phyloP scores from a whole-genome alignment of 768 basidiomycete genomes.

The Leccinellum luteum region DNA sequence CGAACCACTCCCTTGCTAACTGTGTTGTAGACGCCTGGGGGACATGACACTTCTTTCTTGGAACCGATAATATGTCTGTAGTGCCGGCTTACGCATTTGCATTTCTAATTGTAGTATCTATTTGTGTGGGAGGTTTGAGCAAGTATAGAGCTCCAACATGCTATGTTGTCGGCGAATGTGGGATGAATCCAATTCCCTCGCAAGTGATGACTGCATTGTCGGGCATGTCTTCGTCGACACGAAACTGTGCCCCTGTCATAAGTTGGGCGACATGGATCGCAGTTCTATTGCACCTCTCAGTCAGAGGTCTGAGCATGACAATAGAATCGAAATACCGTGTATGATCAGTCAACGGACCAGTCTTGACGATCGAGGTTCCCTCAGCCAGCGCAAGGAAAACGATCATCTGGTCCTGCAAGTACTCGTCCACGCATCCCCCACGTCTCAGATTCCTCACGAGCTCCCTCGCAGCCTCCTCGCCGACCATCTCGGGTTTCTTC shows the following conservation, averaged over 20 bases:
- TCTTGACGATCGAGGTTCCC: slow-evolving; percentile 56
- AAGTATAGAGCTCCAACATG: background rate
- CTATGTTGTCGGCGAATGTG: slow-evolving; percentile 6
- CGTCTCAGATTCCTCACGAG: slow-evolving; percentile 54
- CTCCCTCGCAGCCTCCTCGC: slow-evolving; percentile 59
- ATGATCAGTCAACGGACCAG: slow-evolving; percentile 61
- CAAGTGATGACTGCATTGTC: slow-evolving; percentile 52
- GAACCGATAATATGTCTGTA: slow-evolving; percentile 49
- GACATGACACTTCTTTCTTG: slow-evolving; percentile 87
- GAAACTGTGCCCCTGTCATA: slow-evolving; percentile 66
- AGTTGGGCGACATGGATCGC: slow-evolving; percentile 74
- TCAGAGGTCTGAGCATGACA: background rate
- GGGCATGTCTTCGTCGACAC: slow-evolving; percentile 42
- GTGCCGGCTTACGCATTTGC: slow-evolving; percentile 15
- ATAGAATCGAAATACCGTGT: slow-evolving; percentile 46
- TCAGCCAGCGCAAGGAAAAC: slow-evolving; percentile 73
- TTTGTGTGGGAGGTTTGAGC: background rate
- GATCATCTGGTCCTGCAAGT: slow-evolving; percentile 73
- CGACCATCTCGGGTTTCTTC: slow-evolving; percentile 45
- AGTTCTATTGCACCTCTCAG: slow-evolving; percentile 35
- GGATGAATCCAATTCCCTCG: slow-evolving; percentile 60
- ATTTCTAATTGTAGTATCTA: slow-evolving; percentile 25
- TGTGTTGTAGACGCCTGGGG: slow-evolving; percentile 61
- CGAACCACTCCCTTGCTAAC: background rate
- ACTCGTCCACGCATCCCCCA: slow-evolving; percentile 73